phyloP scores from a whole-genome alignment of 257 asterid genomes.

The Thymus mandschuricus region DNA sequence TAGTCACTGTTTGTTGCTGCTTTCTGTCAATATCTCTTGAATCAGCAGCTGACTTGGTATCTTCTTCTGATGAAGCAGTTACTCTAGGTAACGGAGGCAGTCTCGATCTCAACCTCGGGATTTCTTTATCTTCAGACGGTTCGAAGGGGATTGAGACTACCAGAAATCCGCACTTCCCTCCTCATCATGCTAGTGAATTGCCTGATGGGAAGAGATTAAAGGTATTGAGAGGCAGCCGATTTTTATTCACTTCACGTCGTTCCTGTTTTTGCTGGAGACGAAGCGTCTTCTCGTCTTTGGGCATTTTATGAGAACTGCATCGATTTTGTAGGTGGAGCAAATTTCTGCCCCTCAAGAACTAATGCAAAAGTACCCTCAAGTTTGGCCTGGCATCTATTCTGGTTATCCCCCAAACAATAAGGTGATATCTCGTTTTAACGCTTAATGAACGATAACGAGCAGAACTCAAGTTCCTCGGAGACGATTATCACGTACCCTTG shows the following conservation, averaged over 20 bases:
- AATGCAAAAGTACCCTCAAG: slow-evolving; percentile 50
- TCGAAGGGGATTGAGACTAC: slow-evolving; percentile 36
- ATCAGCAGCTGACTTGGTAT: slow-evolving; percentile 16
- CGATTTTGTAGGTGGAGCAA: slow-evolving; percentile 49
- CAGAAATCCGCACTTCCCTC: slow-evolving; percentile 42
- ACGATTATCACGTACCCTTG: no score
- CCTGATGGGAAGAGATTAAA: slow-evolving; percentile 53
- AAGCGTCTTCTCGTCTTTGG: not conserved
- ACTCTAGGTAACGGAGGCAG: slow-evolving; percentile 56
- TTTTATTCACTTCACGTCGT: not conserved
- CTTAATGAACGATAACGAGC: not conserved
- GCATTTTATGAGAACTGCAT: slow-evolving; percentile 6
- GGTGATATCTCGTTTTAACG: slow-evolving; percentile 37
- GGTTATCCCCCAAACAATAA: slow-evolving; percentile 54
- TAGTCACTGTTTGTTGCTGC: not conserved
- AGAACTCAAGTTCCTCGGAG: not conserved
- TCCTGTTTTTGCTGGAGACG: not conserved
- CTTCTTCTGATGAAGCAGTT: slow-evolving; percentile 18
- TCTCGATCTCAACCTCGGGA: slow-evolving; percentile 91
- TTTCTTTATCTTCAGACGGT: slow-evolving; percentile 62
- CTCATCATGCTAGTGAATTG: slow-evolving; percentile 41
- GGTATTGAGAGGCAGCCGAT: slow-evolving; percentile 37
- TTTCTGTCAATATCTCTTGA: not conserved
- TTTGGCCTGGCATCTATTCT: slow-evolving; percentile 52
- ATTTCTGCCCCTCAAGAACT: slow-evolving; percentile 47